Conservation (phyloP, 306 rosid genomes). For the Rosa chinensis region DNA sequence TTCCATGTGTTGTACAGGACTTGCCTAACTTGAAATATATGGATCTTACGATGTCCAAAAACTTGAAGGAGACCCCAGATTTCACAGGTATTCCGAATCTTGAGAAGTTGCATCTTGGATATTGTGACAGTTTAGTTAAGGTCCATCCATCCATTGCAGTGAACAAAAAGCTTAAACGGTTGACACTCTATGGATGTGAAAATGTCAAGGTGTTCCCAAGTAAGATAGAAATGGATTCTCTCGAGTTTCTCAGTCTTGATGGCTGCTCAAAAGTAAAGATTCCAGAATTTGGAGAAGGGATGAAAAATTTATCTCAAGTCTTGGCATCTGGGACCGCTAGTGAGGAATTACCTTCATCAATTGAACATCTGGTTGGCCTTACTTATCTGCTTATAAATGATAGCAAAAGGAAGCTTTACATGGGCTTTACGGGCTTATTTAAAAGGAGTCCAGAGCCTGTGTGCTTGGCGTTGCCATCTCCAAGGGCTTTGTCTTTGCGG, state of each 20-base stretch:
- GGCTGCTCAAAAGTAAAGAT: no score
- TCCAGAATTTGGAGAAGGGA: no score
- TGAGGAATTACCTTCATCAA: no score
- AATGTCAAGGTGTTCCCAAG: constrained; percentile 7
- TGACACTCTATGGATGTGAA: neutral
- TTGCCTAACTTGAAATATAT: neutral
- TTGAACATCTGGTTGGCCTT: no score
- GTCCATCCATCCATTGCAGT: constrained; percentile 22
- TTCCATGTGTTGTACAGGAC: no score
- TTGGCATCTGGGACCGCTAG: no score
- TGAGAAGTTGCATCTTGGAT: neutral
- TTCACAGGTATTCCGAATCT: constrained; percentile 17
- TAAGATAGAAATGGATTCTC: constrained; percentile 6
- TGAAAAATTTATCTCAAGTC: no score
- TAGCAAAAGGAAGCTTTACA: no score
- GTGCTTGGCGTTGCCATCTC: neutral
- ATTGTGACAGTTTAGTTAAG: constrained; percentile 14
- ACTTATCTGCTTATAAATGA: no score
- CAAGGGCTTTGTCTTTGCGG: neutral
- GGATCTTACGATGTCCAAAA: neutral
- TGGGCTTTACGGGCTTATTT: no score
- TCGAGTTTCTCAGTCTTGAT: neutral
- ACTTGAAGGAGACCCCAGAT: constrained; percentile 22
- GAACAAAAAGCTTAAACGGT: neutral
- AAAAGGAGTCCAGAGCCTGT: no score